phyloP scores from a whole-genome alignment of 306 rosid genomes.

The Cicer judaicum region DNA sequence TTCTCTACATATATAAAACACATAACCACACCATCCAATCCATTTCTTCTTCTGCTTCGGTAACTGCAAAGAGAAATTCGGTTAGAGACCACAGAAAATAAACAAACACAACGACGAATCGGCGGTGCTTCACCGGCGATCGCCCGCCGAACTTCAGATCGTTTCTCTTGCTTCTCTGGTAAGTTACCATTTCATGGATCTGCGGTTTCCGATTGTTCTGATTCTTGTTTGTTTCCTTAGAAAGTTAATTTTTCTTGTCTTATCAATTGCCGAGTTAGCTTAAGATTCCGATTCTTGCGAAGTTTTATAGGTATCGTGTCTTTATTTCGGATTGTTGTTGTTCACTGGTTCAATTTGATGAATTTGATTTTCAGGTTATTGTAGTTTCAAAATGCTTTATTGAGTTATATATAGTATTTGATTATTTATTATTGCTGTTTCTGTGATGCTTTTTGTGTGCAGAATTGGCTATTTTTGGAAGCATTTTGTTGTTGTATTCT shows the following conservation, averaged over 20 bases:
- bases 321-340: conserved; percentile 27
- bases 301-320: not conserved
- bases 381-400: not conserved
- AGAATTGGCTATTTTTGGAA: conserved; percentile 40
- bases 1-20: conserved; percentile 35
- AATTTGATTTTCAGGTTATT: not conserved
- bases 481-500: conserved; percentile 39
- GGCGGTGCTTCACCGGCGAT: conserved; percentile 38
- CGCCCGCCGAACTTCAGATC: conserved; percentile 47
- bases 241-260: conserved; percentile 27
- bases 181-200: conserved; percentile 43
- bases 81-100: conserved; percentile 30
- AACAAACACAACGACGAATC: conserved; percentile 28
- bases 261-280: not conserved
- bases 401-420: conserved; percentile 36
- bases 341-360: conserved; percentile 23
- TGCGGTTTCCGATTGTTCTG: conserved; percentile 33
- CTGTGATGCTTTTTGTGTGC: conserved; percentile 34
- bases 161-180: conserved; percentile 43
- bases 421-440: conserved; percentile 19
- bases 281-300: too few species aligned
- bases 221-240: conserved; percentile 25
- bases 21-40: conserved; percentile 25
- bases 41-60: conserved; percentile 24
- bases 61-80: conserved; percentile 38